Percentiles rank a stretch among this genome's conserved stretches.
Conservation (phyloP, 768 basidiomycete species). For the Boletus reticuloceps region DNA sequence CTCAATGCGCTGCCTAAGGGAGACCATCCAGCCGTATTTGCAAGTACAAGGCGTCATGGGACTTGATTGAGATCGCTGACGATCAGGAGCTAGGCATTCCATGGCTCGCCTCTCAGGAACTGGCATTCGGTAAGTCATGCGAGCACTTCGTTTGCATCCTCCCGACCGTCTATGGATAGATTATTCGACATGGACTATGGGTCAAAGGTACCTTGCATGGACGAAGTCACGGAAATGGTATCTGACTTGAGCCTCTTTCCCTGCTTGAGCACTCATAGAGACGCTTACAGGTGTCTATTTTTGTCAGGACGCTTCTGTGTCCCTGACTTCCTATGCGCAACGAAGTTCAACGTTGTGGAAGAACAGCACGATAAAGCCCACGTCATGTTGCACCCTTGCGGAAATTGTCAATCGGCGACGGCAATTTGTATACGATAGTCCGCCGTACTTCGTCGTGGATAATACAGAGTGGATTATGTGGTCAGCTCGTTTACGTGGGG, state of each 20-base stretch:
- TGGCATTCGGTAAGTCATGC: constrained; percentile 60
- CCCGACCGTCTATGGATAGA: constrained; percentile 34
- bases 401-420: constrained; percentile 64
- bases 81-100: constrained; percentile 50
- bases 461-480: constrained; percentile 72
- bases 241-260: background rate
- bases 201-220: constrained; percentile 55
- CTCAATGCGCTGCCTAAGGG: constrained; percentile 41
- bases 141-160: background rate
- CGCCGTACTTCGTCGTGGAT: constrained; percentile 55
- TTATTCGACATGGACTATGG: constrained; percentile 73
- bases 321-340: constrained; percentile 41
- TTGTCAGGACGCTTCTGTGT: constrained; percentile 53
- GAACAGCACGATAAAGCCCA: constrained; percentile 48
- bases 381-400: constrained; percentile 54
- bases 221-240: constrained; percentile 62
- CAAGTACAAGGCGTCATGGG: background rate
- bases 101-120: constrained; percentile 61
- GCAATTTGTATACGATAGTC: constrained; percentile 54
- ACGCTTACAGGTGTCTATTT: constrained; percentile 59
- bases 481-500: constrained; percentile 32
- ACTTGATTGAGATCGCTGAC: background rate
- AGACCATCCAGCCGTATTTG: constrained; percentile 28
- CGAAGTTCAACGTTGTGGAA: constrained; percentile 37
- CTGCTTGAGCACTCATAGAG: background rate